These are phyloP conservation scores for Thraustochytrium striatum DNA, from an alignment of 352 stramenopile genomes.

Conservation along the genomic window DNA sequence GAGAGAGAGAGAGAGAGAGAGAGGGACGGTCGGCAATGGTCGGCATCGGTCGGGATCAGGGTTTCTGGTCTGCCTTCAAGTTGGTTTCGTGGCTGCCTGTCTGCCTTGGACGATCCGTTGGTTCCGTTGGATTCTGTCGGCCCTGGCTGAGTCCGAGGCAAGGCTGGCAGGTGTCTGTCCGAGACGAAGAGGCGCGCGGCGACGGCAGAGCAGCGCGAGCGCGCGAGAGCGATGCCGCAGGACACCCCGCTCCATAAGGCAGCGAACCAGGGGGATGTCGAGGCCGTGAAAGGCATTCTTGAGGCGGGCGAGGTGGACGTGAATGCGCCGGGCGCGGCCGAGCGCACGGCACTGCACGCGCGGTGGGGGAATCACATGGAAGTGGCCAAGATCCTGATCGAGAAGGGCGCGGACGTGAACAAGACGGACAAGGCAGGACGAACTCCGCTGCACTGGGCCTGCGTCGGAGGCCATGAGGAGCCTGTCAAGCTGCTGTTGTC, in stretches of 20 bases:
- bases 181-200: too few relatives aligned
- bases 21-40: too few relatives aligned
- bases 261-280: constrained; percentile 40
- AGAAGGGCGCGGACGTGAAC: constrained; percentile 31
- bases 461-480: constrained; percentile 43
- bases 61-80: too few relatives aligned
- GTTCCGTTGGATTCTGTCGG: too few relatives aligned
- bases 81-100: too few relatives aligned
- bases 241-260: constrained; percentile 34
- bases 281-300: constrained; percentile 14
- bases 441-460: constrained; percentile 44
- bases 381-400: constrained; percentile 39
- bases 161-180: too few relatives aligned
- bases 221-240: too few relatives aligned
- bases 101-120: too few relatives aligned
- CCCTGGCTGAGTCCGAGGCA: too few relatives aligned
- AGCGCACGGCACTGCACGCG: constrained; percentile 36
- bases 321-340: constrained; percentile 28
- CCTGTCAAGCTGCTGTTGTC: constrained; percentile 36
- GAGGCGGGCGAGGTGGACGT: constrained; percentile 38
- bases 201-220: too few relatives aligned
- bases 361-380: constrained; percentile 44
- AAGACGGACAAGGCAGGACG: constrained; percentile 43
- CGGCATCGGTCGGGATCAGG: too few relatives aligned
- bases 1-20: too few relatives aligned